A percentile compares a stretch with the other conserved stretches of the same genome.
Evolutionary conservation across 2,329 filamentous ascomycete species (phyloP).

Genomic region (Geosmithia morbida): DNA sequence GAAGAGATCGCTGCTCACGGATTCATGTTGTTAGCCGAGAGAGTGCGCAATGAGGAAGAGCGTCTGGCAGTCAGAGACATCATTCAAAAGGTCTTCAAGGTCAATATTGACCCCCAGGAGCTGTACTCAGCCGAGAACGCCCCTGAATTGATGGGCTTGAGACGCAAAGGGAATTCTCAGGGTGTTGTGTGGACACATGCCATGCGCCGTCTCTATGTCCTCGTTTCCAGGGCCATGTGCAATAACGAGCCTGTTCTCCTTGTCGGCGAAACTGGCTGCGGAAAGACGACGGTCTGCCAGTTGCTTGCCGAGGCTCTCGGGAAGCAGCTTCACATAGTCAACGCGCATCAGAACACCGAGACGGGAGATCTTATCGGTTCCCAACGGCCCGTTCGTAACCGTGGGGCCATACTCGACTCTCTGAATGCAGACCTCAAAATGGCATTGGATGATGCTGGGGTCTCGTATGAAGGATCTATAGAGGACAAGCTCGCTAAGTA

Average conservation of each 20-base stretch:
- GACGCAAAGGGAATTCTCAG: conserved; percentile 33
- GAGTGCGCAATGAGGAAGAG: conserved; percentile 85
- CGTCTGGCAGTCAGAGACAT: conserved; percentile 70
- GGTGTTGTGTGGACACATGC: conserved; percentile 87
- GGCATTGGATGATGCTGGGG: conserved; percentile 25
- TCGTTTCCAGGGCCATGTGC: conserved; percentile 73
- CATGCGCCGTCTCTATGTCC: conserved; percentile 80
- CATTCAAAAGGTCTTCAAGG: conserved; percentile 83
- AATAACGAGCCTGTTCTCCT: conserved; percentile 91
- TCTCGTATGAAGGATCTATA: conserved; percentile 24
- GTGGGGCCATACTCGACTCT: conserved; percentile 53
- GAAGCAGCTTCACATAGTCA: conserved; percentile 74
- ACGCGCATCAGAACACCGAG: conserved; percentile 96
- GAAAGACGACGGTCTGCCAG: conserved; percentile 95
- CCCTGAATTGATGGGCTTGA: conserved; percentile 37
- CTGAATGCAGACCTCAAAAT: conserved; percentile 46
- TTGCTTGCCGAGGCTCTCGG: conserved; percentile 69
- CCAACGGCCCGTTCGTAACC: conserved; percentile 80
- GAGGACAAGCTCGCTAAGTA: conserved; percentile 47
- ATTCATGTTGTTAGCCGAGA: conserved; percentile 90
- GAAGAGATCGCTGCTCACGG: conserved; percentile 85
- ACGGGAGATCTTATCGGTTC: conserved; percentile 95
- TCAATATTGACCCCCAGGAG: conserved; percentile 57
- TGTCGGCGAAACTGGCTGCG: conserved; percentile 92
- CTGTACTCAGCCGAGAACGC: conserved; percentile 55